Conservation (phyloP, 345 rosid species). For the Erucastrum elatum region DNA sequence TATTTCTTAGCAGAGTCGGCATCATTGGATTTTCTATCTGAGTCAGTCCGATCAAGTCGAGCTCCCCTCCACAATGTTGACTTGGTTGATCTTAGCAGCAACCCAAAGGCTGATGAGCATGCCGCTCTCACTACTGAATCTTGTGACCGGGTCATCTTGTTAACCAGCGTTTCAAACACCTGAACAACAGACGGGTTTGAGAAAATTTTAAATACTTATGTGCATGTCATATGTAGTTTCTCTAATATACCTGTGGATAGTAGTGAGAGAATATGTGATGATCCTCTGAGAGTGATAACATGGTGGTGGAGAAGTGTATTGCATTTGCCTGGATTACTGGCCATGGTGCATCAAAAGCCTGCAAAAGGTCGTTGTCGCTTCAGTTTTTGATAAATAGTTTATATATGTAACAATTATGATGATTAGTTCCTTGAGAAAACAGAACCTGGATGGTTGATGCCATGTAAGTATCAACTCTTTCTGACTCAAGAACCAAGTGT, state of each 20-base stretch:
- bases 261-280: slow-evolving; percentile 65
- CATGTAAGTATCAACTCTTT: slow-evolving; percentile 76
- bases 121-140: slow-evolving; percentile 85
- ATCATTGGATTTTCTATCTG: slow-evolving; percentile 45
- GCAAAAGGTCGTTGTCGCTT: slow-evolving; percentile 35
- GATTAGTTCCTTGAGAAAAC: not conserved
- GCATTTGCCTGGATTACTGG: slow-evolving; percentile 94
- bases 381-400: slow-evolving; percentile 1
- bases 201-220: not conserved
- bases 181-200: slow-evolving; percentile 31
- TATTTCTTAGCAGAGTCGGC: slow-evolving; percentile 39
- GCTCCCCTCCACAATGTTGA: slow-evolving; percentile 60
- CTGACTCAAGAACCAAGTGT: slow-evolving; percentile 59
- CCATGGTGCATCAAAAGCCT: slow-evolving; percentile 96
- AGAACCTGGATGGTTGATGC: slow-evolving; percentile 83
- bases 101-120: slow-evolving; percentile 70
- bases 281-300: slow-evolving; percentile 81
- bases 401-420: slow-evolving; percentile 1
- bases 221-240: slow-evolving; percentile 10
- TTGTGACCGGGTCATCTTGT: slow-evolving; percentile 71
- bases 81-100: slow-evolving; percentile 66
- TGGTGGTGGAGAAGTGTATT: slow-evolving; percentile 76
- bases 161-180: slow-evolving; percentile 80
- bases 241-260: slow-evolving; percentile 64
- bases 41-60: slow-evolving; percentile 58